These are phyloP conservation scores for Rhizophora apiculata DNA, from an alignment of 345 rosid genomes.

Conservation along the genomic window DNA sequence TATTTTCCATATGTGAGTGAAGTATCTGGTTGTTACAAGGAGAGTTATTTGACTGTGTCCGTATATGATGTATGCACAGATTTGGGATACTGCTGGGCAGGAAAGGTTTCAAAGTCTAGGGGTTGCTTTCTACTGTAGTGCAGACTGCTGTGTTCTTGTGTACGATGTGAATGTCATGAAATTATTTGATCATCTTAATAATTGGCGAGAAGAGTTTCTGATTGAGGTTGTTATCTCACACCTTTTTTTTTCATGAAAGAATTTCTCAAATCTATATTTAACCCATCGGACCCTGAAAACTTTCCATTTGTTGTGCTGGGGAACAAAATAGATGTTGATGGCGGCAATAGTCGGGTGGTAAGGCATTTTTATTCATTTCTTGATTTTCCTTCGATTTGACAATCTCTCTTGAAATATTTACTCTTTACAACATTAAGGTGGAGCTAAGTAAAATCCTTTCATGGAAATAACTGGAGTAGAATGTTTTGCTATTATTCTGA, in stretches of 20 bases:
- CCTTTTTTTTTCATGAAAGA: background rate
- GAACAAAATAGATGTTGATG: constrained; percentile 4
- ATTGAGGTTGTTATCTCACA: constrained; percentile 30
- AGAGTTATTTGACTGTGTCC: constrained; percentile 1
- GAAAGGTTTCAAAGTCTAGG: constrained; percentile 97
- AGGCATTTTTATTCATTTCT: constrained; percentile 19
- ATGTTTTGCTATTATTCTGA: background rate
- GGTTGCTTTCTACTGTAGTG: constrained; percentile 44
- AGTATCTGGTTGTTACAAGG: background rate
- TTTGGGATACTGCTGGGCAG: constrained; percentile 98
- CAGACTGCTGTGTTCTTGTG: constrained; percentile 82
- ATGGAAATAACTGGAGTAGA: background rate
- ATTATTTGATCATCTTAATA: constrained; percentile 46
- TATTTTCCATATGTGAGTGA: background rate
- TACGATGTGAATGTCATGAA: constrained; percentile 72
- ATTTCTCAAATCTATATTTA: constrained; percentile 6
- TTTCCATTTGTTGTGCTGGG: constrained; percentile 1
- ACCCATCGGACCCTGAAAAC: constrained; percentile 82
- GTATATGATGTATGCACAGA: constrained; percentile 35
- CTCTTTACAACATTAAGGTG: background rate
- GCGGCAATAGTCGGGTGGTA: constrained; percentile 62
- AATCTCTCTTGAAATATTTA: background rate
- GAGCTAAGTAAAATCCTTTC: background rate
- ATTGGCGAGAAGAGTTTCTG: constrained; percentile 49
- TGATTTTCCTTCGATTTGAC: background rate